A percentile compares a stretch with the other conserved stretches of the same genome.
Conservation (phyloP, 2,329 filamentous ascomycete species). For the Penicillium sp. region DNA sequence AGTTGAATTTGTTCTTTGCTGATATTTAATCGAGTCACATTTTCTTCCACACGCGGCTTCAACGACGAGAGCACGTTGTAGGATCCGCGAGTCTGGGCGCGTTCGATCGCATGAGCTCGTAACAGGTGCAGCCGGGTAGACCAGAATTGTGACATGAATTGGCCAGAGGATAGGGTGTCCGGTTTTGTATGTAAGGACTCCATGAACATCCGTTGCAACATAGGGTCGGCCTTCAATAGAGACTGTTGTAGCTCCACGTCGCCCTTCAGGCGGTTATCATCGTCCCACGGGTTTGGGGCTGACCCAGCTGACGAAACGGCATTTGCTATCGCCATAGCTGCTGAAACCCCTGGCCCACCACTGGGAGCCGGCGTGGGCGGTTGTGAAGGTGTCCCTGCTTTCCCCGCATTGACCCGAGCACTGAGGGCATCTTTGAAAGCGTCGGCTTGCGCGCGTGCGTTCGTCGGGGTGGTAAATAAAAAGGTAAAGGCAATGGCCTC, state of each 20-base stretch:
- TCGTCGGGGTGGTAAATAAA: slow-evolving; percentile 75
- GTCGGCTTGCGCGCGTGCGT: slow-evolving; percentile 81
- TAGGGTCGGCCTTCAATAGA: slow-evolving; percentile 75
- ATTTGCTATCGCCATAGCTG: slow-evolving; percentile 75
- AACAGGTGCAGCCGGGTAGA: slow-evolving; percentile 81
- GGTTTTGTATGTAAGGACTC: slow-evolving; percentile 82
- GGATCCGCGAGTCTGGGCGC: slow-evolving; percentile 77
- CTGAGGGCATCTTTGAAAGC: slow-evolving; percentile 80
- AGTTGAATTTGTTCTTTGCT: slow-evolving; percentile 89
- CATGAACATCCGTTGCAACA: slow-evolving; percentile 79
- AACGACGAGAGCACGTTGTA: slow-evolving; percentile 93
- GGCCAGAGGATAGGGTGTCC: slow-evolving; percentile 72
- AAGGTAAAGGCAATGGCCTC: slow-evolving; percentile 73
- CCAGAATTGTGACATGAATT: slow-evolving; percentile 95
- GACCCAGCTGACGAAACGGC: slow-evolving; percentile 56
- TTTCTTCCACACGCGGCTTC: slow-evolving; percentile 74
- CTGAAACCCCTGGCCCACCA: slow-evolving; percentile 54
- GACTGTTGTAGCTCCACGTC: slow-evolving; percentile 86
- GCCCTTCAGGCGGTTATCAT: slow-evolving; percentile 72
- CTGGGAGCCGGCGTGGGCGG: slow-evolving; percentile 32
- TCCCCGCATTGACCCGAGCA: slow-evolving; percentile 69
- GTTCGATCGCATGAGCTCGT: slow-evolving; percentile 86
- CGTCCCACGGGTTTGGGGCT: slow-evolving; percentile 66
- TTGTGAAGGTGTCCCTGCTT: slow-evolving; percentile 48
- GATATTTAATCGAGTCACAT: slow-evolving; percentile 75